A percentile compares a stretch with the other conserved stretches of the same genome.
Conservation (phyloP, 257 asterid species). For the Galeopsis tetrahit region DNA sequence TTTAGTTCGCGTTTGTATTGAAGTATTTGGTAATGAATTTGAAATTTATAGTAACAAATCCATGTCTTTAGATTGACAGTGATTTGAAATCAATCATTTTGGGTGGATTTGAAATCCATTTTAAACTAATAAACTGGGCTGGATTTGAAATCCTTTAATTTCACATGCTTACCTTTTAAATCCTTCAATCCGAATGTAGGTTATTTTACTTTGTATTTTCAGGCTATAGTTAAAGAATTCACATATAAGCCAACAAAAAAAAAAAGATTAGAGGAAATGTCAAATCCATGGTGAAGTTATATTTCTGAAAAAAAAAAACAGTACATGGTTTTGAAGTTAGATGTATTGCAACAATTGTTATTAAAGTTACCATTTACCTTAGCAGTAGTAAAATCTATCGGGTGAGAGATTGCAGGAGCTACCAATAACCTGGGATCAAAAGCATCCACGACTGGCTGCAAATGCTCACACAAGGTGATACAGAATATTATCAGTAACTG, state of each 20-base stretch:
- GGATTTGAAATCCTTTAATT: neutral
- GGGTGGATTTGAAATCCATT: neutral
- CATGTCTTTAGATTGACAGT: neutral
- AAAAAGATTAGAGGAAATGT: slow-evolving; percentile 17
- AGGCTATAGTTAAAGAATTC: slow-evolving; percentile 2
- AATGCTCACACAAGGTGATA: slow-evolving; percentile 32
- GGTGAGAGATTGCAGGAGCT: slow-evolving; percentile 91
- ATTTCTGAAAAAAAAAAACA: neutral
- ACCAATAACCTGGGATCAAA: slow-evolving; percentile 96
- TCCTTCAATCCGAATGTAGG: neutral
- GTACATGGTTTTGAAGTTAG: slow-evolving; percentile 17
- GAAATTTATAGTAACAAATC: neutral
- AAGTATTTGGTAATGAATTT: neutral
- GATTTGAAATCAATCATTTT: neutral
- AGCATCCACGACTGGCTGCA: slow-evolving; percentile 88
- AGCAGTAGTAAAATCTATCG: slow-evolving; percentile 63
- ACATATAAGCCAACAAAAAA: neutral
- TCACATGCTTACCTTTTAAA: neutral
- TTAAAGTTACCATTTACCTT: slow-evolving; percentile 45
- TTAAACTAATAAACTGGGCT: neutral
- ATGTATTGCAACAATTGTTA: slow-evolving; percentile 2
- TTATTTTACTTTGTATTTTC: neutral
- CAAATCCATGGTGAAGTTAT: neutral
- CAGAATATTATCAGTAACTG: slow-evolving; percentile 24
- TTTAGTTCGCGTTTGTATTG: neutral